phyloP scores from a whole-genome alignment of 208 protist species.

The Herpetomonas samuelpessoai region DNA sequence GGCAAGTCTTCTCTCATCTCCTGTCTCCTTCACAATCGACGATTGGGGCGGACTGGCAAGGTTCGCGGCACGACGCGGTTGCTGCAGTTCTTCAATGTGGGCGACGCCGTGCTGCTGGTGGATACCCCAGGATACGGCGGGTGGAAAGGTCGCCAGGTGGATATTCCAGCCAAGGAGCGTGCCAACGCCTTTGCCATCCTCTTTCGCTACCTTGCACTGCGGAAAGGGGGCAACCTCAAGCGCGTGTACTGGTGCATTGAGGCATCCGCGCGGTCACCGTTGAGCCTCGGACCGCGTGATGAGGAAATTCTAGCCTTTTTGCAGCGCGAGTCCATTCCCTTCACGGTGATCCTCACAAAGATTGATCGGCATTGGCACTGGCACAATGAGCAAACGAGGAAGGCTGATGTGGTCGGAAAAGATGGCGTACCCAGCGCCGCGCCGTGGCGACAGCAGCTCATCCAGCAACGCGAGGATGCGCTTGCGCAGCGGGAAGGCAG shows the following conservation, averaged over 20 bases:
- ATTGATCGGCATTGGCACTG: constrained; percentile 69
- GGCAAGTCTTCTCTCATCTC: constrained; percentile 89
- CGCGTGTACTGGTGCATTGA: constrained; percentile 87
- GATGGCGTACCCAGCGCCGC: constrained; percentile 9
- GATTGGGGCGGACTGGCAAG: constrained; percentile 44
- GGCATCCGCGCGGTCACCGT: constrained; percentile 27
- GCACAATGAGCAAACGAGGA: constrained; percentile 22
- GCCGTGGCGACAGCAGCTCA: not conserved
- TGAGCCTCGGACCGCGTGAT: constrained; percentile 68
- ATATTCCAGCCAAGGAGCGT: constrained; percentile 30
- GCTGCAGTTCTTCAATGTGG: constrained; percentile 90
- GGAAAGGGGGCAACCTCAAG: constrained; percentile 70
- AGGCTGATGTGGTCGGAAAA: constrained; percentile 21
- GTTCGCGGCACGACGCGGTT: constrained; percentile 66
- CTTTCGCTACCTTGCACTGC: constrained; percentile 83
- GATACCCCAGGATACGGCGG: constrained; percentile 89
- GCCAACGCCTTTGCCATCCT: constrained; percentile 80
- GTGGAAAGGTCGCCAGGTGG: constrained; percentile 54
- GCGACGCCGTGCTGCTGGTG: constrained; percentile 79
- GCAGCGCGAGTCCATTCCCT: constrained; percentile 63
- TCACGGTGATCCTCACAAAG: constrained; percentile 82
- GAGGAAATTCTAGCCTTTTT: constrained; percentile 79
- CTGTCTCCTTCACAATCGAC: constrained; percentile 73
- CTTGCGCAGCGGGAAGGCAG: not conserved
- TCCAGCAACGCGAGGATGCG: not conserved